These are phyloP conservation scores for Arthrobotrys iridis DNA, from an alignment of 2,329 filamentous ascomycete genomes.

Conservation along the genomic window DNA sequence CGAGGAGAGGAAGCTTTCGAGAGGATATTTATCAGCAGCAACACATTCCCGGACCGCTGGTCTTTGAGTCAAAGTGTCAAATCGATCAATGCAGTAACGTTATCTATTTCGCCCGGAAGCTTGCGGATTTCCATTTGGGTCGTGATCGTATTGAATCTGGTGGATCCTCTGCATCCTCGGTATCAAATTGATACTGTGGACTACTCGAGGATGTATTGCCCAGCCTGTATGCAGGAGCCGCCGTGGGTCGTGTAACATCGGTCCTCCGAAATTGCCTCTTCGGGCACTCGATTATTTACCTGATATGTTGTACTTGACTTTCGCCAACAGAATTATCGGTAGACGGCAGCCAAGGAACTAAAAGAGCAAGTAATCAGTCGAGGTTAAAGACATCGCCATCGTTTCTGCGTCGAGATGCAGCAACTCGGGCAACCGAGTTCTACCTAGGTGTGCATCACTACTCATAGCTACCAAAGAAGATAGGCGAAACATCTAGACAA, in stretches of 20 bases:
- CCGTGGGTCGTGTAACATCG: not conserved
- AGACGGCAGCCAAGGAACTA: not conserved
- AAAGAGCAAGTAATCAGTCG: not conserved
- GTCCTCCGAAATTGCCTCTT: constrained; percentile 2
- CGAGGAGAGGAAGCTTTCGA: not conserved
- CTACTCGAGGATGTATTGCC: too few species aligned
- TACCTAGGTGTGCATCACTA: not conserved
- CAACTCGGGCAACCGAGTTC: not conserved
- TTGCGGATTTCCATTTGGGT: too few species aligned
- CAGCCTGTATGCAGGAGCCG: too few species aligned
- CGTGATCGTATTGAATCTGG: too few species aligned
- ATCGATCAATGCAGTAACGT: not conserved
- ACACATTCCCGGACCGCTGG: constrained; percentile 14
- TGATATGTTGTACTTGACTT: too few species aligned
- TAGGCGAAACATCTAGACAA: not conserved
- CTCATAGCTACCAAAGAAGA: not conserved
- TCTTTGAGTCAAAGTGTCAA: constrained; percentile 3
- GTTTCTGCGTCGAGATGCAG: not conserved
- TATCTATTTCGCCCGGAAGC: not conserved
- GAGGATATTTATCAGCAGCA: constrained; percentile 29
- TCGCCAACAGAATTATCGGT: not conserved
- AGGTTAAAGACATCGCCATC: not conserved
- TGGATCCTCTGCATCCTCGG: too few species aligned
- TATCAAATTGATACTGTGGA: too few species aligned
- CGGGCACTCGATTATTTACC: not conserved